Evolutionary conservation across 2,329 filamentous ascomycete genomes (phyloP), one percentile per base, ranked within the genome.

Genomic region (Cladosporium halotolerans): DNA sequence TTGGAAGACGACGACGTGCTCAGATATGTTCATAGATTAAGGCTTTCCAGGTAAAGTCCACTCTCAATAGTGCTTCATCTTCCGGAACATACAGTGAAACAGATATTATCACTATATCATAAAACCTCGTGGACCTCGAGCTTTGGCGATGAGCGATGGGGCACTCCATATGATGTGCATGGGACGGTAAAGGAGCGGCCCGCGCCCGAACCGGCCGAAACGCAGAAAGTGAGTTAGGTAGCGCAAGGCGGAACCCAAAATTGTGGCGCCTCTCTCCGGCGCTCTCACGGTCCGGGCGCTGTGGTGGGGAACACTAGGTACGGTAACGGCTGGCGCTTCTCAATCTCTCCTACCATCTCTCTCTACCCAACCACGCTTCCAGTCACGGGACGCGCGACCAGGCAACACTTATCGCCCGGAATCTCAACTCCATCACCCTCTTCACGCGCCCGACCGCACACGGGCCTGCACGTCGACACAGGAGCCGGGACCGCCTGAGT

Each of bases 301-400:
- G 34, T 36, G n/a, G n/a, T n/a, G 34, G 34, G 10, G 34, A n/a
- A 28, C 23, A 28, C 23, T 28, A 28, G 23, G 23, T 28, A 28
- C 23, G 23, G 23, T 7, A 28, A 28, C 23, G 23, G 23, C 23
- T 28, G 23, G 23, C 23, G 18, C 45, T 33, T 38, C 41, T 38
- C 46, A 49, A 38, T 41, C 38, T 49, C 46, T 40, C 44, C 46
- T 49, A 23, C 46, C 45, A 18, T 36, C 23, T 14, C 39, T 41
- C 39, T 41, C 39, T 9, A 41, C 39, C 38, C 36, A 36, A 49
- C 16, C 46, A 41, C 46, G 16, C 39, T 41, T 13, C 36, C 38
- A n/a, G 9, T 18, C 46, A 13, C 19, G 34, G 36, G 19, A 41
- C 36, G 46, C 38, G 38, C 46, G 19, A 23, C 38, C 34, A 36